Percentiles rank a stretch among this genome's conserved stretches.
phyloP scores from a whole-genome alignment of 768 basidiomycete species.

The Tulasnella sp. region DNA sequence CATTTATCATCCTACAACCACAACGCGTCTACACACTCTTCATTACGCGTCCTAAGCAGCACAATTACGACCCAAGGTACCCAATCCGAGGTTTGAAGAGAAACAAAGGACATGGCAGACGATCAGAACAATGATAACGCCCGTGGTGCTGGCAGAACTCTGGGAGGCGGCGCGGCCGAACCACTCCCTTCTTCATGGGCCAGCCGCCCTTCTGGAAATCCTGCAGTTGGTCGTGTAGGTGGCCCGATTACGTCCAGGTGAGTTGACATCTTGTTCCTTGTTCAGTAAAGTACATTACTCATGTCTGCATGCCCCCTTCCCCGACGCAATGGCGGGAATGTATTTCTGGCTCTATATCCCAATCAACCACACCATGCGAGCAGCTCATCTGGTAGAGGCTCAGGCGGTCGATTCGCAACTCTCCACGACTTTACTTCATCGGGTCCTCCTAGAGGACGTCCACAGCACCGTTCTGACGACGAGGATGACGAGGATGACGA shows the following conservation, averaged over 20 bases:
- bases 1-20: too few relatives aligned
- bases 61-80: too few relatives aligned
- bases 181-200: slow-evolving; percentile 33
- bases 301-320: too few relatives aligned
- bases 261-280: too few relatives aligned
- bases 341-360: too few relatives aligned
- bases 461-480: slow-evolving; percentile 40
- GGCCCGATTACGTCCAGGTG: slow-evolving; percentile 10
- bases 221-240: slow-evolving; percentile 18
- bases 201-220: slow-evolving; percentile 2
- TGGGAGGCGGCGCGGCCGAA: slow-evolving; percentile 38
- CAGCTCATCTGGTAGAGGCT: neutral
- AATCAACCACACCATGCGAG: neutral
- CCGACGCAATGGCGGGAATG: too few relatives aligned
- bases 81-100: too few relatives aligned
- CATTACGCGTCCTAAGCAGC: too few relatives aligned
- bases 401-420: slow-evolving; percentile 27
- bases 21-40: too few relatives aligned
- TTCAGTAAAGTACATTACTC: too few relatives aligned
- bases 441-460: slow-evolving; percentile 23
- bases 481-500: slow-evolving; percentile 33
- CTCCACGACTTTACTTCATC: slow-evolving; percentile 27
- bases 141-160: slow-evolving; percentile 32
- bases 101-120: slow-evolving; percentile 17
- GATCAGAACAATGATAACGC: slow-evolving; percentile 22